Base-by-base conservation (phyloP, 2,329 filamentous ascomycete genomes). In the Macroventuria anomochaeta region DNA sequence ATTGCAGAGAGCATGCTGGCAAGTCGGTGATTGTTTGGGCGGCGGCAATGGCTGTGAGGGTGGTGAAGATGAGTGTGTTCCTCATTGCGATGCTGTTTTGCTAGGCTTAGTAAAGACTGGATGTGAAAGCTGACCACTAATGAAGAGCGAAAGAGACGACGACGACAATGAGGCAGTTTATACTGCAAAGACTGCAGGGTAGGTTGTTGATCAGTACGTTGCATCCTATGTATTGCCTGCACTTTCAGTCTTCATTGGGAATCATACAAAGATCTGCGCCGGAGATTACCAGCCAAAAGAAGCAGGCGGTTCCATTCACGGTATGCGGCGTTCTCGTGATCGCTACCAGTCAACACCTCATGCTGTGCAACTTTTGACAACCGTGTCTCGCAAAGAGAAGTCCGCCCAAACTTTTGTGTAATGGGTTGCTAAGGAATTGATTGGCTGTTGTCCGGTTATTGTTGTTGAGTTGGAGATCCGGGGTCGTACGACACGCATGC, bases 1-100 rank as follows among this genome's bases (percentile, higher is more conserved):
- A 69, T 3, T 32, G 42, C 65, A 79, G 71, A 31, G 78, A 73
- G 68, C 77, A 80, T 7, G 34, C n/a, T 11, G 77, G 78, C 6
- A 80, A 61, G 52, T 78, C 56, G 7, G 68, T 65, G 23, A 78
- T 63, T 33, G 43, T 57, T 64, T 80, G 77, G 36, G 77, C 74
- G 34, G 69, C 64, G 53, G 70, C 75, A 34, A 78, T 53, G 49
- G 73, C 67, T 54, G 73, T 69, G 47, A 75, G 59, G 57, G 73
- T 65, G 33, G 77, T 59, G 41, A 74, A 55, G 41, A 60, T 44
- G 31, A 63, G 38, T 26, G 57, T 46, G 57, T 48, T 58, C 58
- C 67, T 71, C 69, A 72, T 72, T 7, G 34, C 67, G 58, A 41
- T 25, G 13, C 11, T 26, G 1, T 46, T 31, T 15, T 23, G 12